These are phyloP conservation scores for Ceratobasidium sp. DNA, from an alignment of 1,284 basidiomycete species.

Conservation along the genomic window DNA sequence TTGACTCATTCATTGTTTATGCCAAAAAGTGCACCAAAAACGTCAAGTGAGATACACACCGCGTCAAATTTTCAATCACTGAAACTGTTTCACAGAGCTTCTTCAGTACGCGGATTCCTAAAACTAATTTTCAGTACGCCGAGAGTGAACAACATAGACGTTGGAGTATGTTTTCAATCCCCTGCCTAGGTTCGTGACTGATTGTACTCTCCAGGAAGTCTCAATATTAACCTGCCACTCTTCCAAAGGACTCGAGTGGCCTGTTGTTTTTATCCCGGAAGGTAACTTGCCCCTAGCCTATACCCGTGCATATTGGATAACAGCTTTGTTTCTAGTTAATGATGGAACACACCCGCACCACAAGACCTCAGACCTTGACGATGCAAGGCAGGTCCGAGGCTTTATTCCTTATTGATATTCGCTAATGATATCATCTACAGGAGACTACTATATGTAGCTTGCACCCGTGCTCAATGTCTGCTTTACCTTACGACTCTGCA, in stretches of 20 bases:
- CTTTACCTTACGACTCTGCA: slow-evolving; percentile 71
- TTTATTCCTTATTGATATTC: not conserved
- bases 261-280: slow-evolving; percentile 83
- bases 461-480: slow-evolving; percentile 86
- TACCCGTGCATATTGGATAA: not conserved
- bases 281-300: slow-evolving; percentile 58
- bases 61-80: not conserved
- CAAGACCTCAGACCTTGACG: slow-evolving; percentile 81
- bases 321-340: slow-evolving; percentile 66
- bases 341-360: slow-evolving; percentile 83
- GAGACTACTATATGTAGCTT: slow-evolving; percentile 89
- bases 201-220: slow-evolving; percentile 70
- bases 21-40: slow-evolving; percentile 57
- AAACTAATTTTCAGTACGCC: not conserved
- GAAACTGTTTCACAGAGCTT: not conserved
- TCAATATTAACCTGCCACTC: slow-evolving; percentile 87
- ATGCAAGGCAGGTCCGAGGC: slow-evolving; percentile 74
- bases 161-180: slow-evolving; percentile 25
- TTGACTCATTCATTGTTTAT: not conserved
- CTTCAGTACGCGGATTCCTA: slow-evolving; percentile 2
- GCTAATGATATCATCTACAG: slow-evolving; percentile 57
- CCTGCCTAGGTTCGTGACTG: not conserved
- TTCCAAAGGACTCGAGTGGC: slow-evolving; percentile 94
- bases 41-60: not conserved
- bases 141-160: not conserved